phyloP scores from a whole-genome alignment of 371 early-diverging fungal genomes.

The Zancudomyces culisetae region DNA sequence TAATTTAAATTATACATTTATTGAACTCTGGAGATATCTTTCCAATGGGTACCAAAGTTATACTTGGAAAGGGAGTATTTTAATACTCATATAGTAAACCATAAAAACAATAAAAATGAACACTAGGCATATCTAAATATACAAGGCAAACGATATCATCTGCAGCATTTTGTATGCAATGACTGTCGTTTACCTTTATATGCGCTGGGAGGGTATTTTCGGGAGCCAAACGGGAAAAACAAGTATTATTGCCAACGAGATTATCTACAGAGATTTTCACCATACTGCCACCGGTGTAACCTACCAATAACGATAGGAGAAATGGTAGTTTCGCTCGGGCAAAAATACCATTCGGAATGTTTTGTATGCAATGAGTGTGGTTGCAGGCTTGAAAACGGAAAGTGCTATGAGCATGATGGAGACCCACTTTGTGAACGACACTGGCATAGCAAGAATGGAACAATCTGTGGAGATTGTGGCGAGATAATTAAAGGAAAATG shows the following conservation, averaged over 20 bases:
- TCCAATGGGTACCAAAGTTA: not conserved
- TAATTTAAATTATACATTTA: not conserved
- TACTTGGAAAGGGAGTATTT: not conserved
- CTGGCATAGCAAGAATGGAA: slow-evolving; percentile 24
- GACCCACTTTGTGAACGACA: slow-evolving; percentile 26
- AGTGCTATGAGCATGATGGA: slow-evolving; percentile 24
- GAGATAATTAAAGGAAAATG: slow-evolving; percentile 22
- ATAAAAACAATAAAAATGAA: not conserved
- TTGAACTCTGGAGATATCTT: no score
- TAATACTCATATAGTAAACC: not conserved
- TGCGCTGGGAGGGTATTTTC: slow-evolving; percentile 24
- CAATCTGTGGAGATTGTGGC: slow-evolving; percentile 21
- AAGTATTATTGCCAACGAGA: slow-evolving; percentile 27
- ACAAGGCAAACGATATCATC: slow-evolving; percentile 20
- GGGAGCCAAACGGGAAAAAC: slow-evolving; percentile 11
- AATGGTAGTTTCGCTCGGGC: slow-evolving; percentile 22
- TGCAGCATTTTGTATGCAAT: slow-evolving; percentile 22
- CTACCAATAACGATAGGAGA: slow-evolving; percentile 25
- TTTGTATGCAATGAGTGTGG: slow-evolving; percentile 26
- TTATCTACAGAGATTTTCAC: slow-evolving; percentile 24
- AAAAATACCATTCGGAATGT: slow-evolving; percentile 22
- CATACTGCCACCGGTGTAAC: slow-evolving; percentile 19
- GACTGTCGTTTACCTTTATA: slow-evolving; percentile 24
- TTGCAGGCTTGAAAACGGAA: slow-evolving; percentile 21
- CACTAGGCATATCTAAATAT: slow-evolving; percentile 20